Conservation (phyloP, 768 basidiomycete genomes). For the Tylopilus intermedius region DNA sequence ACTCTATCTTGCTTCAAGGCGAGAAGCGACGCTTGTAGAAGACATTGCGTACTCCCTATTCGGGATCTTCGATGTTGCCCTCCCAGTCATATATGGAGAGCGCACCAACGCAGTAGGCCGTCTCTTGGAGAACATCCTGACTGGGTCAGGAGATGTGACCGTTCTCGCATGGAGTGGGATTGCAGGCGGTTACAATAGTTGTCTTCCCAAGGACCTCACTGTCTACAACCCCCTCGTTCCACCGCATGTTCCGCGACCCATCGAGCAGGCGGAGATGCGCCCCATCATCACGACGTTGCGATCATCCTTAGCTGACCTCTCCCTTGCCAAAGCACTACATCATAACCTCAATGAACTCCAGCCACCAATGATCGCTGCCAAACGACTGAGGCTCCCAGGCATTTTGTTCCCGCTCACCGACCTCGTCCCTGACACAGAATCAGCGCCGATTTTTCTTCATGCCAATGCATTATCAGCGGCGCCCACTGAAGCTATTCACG, state of each 20-base stretch:
- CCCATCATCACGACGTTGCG: background rate
- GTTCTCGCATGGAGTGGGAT: background rate
- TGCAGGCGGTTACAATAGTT: background rate
- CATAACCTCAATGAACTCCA: background rate
- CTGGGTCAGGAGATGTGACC: background rate
- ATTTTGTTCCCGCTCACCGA: background rate
- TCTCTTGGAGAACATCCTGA: background rate
- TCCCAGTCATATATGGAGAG: constrained; percentile 16
- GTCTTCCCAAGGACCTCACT: background rate
- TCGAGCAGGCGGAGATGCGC: too few relatives aligned
- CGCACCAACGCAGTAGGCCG: background rate
- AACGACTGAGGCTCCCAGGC: background rate
- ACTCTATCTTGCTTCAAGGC: constrained; percentile 9
- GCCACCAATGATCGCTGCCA: background rate
- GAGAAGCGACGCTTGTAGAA: constrained; percentile 11
- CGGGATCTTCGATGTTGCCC: constrained; percentile 8
- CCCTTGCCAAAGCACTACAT: background rate
- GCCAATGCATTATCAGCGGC: too few relatives aligned
- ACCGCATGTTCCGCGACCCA: background rate
- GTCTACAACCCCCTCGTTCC: background rate
- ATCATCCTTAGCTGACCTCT: background rate
- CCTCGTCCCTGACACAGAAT: background rate
- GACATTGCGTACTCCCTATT: constrained; percentile 16
- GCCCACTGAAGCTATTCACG: too few relatives aligned
- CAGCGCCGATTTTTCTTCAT: background rate